Conservation (phyloP, 176 grass and related monocot genomes). For the Leersia perrieri region DNA sequence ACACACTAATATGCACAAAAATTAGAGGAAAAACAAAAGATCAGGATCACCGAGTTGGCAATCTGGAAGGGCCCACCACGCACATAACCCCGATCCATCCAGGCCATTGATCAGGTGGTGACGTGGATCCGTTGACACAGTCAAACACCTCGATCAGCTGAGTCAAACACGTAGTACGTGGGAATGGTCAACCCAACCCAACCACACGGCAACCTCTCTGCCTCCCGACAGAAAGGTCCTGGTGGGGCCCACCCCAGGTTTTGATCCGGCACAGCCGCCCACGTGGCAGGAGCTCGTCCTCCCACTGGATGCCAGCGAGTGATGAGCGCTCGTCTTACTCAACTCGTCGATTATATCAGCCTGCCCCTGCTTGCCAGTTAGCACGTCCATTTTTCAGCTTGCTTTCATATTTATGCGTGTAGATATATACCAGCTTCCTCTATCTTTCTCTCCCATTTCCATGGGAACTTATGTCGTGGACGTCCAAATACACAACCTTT, state of each 20-base stretch:
- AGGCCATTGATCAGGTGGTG: not conserved
- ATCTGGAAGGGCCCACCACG: no score
- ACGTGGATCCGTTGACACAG: not conserved
- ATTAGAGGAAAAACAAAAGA: no score
- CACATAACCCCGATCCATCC: no score
- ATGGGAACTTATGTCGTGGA: not conserved
- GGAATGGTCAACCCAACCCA: not conserved
- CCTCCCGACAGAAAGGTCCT: not conserved
- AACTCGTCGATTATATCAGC: no score
- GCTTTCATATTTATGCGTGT: not conserved
- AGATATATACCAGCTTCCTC: not conserved
- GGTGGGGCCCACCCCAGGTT: not conserved
- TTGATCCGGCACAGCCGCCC: not conserved
- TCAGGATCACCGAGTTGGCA: no score
- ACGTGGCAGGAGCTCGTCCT: not conserved
- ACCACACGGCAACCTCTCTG: not conserved
- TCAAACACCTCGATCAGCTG: not conserved
- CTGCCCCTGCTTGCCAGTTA: not conserved
- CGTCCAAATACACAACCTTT: not conserved
- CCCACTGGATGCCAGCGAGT: not conserved
- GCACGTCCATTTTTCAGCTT: not conserved
- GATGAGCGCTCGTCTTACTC: not conserved
- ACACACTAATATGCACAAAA: no score
- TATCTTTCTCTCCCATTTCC: not conserved
- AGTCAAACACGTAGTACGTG: not conserved